Evolutionary conservation across 371 early-diverging fungal species (phyloP).

Genomic region (Actinomortierella wolfii): DNA sequence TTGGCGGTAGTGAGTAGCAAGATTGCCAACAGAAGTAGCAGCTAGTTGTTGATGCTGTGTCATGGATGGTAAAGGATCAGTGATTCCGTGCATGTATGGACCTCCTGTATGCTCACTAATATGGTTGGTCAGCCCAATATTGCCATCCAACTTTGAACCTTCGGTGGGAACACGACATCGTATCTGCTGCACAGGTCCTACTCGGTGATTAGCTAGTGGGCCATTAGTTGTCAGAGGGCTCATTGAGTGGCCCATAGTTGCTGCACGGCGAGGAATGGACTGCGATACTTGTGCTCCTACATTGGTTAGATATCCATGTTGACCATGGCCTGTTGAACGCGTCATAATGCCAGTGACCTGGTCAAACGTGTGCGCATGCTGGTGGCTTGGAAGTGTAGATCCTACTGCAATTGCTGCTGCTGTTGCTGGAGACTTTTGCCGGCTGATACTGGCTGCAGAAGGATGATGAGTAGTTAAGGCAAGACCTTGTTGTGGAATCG

Average conservation of each 20-base stretch:
- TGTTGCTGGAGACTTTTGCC: neutral
- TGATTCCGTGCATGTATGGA: too few relatives aligned
- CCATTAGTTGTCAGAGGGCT: neutral
- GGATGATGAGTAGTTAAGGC: too few relatives aligned
- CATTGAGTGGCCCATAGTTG: neutral
- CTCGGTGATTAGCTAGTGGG: constrained; percentile 3
- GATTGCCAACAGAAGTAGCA: too few relatives aligned
- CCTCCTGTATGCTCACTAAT: too few relatives aligned
- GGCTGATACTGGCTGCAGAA: too few relatives aligned
- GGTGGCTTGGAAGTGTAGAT: constrained; percentile 13
- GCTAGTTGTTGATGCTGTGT: too few relatives aligned
- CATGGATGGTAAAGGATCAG: too few relatives aligned
- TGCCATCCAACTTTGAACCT: neutral
- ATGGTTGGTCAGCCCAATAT: neutral
- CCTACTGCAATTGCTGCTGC: neutral
- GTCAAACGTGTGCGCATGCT: constrained; percentile 25
- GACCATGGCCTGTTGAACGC: neutral
- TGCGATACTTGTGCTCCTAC: neutral
- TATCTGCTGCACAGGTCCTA: too few relatives aligned
- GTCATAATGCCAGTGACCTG: constrained; percentile 4
- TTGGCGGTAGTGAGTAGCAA: too few relatives aligned
- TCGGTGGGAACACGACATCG: too few relatives aligned
- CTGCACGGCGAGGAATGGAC: neutral
- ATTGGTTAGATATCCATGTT: neutral
- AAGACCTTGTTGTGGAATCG: too few relatives aligned